Evolutionary conservation across 768 basidiomycete species (phyloP).

Genomic region (Porpolomopsis calyptriformis): DNA sequence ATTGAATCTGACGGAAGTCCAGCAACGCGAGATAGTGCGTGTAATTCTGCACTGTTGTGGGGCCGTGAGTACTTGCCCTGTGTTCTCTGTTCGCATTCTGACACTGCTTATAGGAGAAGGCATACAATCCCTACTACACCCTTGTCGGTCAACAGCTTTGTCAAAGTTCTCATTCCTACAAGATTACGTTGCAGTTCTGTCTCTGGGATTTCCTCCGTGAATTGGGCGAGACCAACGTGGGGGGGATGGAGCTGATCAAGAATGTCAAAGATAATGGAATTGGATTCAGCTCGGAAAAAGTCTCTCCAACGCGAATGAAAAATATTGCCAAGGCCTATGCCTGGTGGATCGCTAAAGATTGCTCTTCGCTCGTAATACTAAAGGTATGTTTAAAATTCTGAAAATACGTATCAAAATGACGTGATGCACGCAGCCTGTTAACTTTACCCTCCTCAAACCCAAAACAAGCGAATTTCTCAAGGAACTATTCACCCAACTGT

Average conservation of each 20-base stretch:
- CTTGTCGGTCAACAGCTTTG: constrained; percentile 82
- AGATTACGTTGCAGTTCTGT: constrained; percentile 87
- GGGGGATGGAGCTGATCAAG: constrained; percentile 70
- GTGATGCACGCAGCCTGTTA: constrained; percentile 55
- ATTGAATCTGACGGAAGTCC: constrained; percentile 74
- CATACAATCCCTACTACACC: constrained; percentile 93
- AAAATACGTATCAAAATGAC: background rate
- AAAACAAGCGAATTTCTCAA: constrained; percentile 56
- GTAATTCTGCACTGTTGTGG: constrained; percentile 89
- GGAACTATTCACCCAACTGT: constrained; percentile 56
- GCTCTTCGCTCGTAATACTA: constrained; percentile 60
- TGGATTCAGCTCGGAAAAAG: constrained; percentile 37
- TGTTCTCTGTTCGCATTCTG: constrained; percentile 3
- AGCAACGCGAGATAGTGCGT: constrained; percentile 91
- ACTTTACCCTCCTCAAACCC: constrained; percentile 67
- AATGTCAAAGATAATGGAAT: constrained; percentile 41
- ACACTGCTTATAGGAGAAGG: constrained; percentile 51
- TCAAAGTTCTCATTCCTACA: constrained; percentile 67
- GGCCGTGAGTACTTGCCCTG: constrained; percentile 44
- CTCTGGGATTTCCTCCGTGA: constrained; percentile 96
- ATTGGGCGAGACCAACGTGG: constrained; percentile 74
- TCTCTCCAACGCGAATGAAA: constrained; percentile 45
- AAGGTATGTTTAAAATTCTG: constrained; percentile 47
- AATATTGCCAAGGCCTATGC: constrained; percentile 82
- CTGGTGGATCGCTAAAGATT: constrained; percentile 89